Percentiles rank a stretch among this genome's conserved stretches.
Evolutionary conservation across 768 basidiomycete genomes (phyloP).

Genomic region (Agrocybe pediades): DNA sequence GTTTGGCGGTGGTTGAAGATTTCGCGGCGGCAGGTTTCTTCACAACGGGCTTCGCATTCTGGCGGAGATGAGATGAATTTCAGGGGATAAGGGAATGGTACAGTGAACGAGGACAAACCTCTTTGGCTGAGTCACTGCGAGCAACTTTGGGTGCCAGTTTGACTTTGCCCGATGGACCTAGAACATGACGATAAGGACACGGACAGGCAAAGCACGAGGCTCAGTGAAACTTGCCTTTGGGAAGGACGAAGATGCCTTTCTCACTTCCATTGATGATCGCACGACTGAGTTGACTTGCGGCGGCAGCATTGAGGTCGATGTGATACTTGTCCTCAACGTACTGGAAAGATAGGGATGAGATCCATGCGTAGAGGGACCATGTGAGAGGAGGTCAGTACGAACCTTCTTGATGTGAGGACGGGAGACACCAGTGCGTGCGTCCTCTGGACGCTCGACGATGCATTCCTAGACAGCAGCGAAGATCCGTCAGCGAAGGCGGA

Average conservation of each 20-base stretch:
- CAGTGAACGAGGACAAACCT: background rate
- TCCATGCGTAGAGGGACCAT: slow-evolving; percentile 12
- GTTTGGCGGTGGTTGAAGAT: slow-evolving; percentile 20
- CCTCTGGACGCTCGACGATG: slow-evolving; percentile 70
- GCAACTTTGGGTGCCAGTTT: slow-evolving; percentile 12
- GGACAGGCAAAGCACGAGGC: slow-evolving; percentile 1
- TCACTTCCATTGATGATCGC: slow-evolving; percentile 66
- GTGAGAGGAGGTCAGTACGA: slow-evolving; percentile 15
- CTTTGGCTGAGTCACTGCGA: background rate
- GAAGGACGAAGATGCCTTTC: slow-evolving; percentile 50
- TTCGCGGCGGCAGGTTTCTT: slow-evolving; percentile 26
- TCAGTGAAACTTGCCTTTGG: slow-evolving; percentile 39
- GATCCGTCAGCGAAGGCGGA: slow-evolving; percentile 28
- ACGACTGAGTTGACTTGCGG: slow-evolving; percentile 72
- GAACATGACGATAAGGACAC: slow-evolving; percentile 4
- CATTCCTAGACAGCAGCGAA: slow-evolving; percentile 52
- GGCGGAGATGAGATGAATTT: background rate
- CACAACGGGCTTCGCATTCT: slow-evolving; percentile 14
- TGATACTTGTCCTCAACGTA: slow-evolving; percentile 84
- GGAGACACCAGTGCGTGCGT: slow-evolving; percentile 76
- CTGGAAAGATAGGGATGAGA: slow-evolving; percentile 35
- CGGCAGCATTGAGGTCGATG: slow-evolving; percentile 71
- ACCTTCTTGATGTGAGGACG: slow-evolving; percentile 83
- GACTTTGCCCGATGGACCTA: slow-evolving; percentile 34
- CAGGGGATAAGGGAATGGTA: background rate